A percentile compares a stretch with the other conserved stretches of the same genome.
phyloP scores from a whole-genome alignment of 306 rosid species.

The Quercus wislizeni region DNA sequence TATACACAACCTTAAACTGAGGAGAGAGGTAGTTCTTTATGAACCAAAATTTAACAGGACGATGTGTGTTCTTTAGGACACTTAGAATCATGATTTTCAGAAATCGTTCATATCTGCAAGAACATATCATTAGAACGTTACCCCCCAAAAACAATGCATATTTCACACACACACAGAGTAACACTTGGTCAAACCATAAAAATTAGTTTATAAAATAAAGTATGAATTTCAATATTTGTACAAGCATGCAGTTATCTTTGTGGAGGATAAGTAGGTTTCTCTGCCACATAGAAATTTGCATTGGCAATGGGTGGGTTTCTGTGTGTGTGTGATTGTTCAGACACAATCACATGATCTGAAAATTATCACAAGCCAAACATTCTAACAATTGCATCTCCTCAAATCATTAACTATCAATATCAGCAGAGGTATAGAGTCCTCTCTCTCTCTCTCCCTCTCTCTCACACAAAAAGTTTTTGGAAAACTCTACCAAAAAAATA shows the following conservation, averaged over 20 bases:
- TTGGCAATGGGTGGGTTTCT: background rate
- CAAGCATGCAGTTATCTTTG: background rate
- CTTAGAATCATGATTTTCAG: slow-evolving; percentile 94
- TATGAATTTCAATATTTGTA: background rate
- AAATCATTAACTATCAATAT: background rate
- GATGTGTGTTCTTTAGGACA: slow-evolving; percentile 85
- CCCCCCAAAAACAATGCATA: slow-evolving; percentile 16
- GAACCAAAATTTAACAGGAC: slow-evolving; percentile 99
- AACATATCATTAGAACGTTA: slow-evolving; percentile 9
- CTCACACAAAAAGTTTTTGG: too few relatives aligned
- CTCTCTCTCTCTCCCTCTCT: too few relatives aligned
- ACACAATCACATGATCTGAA: background rate
- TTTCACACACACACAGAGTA: slow-evolving; percentile 8
- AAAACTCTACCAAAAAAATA: too few relatives aligned
- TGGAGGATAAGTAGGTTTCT: background rate
- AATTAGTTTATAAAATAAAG: background rate
- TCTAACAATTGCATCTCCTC: background rate
- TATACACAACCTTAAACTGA: slow-evolving; percentile 75
- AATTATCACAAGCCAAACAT: background rate
- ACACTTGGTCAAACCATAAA: background rate
- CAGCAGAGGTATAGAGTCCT: background rate
- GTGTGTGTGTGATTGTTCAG: background rate
- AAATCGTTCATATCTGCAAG: slow-evolving; percentile 91
- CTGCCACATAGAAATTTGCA: background rate
- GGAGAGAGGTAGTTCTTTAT: slow-evolving; percentile 97